These are phyloP conservation scores for Penicillium crystallinum DNA, from an alignment of 495 filamentous ascomycete species.

Conservation along the genomic window DNA sequence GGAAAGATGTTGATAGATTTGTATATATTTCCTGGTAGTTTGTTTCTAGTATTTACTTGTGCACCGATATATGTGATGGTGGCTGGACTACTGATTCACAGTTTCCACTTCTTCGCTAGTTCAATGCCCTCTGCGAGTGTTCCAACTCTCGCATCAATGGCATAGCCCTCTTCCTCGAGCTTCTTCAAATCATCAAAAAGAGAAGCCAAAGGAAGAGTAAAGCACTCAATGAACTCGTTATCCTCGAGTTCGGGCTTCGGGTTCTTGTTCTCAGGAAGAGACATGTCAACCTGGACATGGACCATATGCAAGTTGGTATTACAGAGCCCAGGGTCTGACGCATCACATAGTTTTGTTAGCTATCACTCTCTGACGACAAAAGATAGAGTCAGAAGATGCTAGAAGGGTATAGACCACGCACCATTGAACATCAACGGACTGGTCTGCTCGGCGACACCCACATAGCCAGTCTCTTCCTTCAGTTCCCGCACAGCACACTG, in stretches of 20 bases:
- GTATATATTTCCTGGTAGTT: neutral
- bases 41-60: neutral
- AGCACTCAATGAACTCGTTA: constrained; percentile 85
- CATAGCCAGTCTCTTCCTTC: constrained; percentile 91
- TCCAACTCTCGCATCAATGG: constrained; percentile 79
- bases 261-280: constrained; percentile 59
- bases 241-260: constrained; percentile 74
- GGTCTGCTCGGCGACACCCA: constrained; percentile 54
- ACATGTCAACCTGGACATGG: constrained; percentile 73
- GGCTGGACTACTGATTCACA: constrained; percentile 3
- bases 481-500: constrained; percentile 81
- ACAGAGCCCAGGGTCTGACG: constrained; percentile 66
- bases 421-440: constrained; percentile 28
- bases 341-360: neutral
- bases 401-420: neutral
- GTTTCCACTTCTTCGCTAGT: constrained; percentile 56
- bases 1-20: neutral
- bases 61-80: neutral
- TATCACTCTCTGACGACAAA: neutral
- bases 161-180: constrained; percentile 69
- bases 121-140: constrained; percentile 84
- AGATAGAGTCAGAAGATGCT: neutral
- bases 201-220: constrained; percentile 58
- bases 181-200: constrained; percentile 63
- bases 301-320: constrained; percentile 84